Evolutionary conservation across 2,329 filamentous ascomycete genomes (phyloP).

Genomic region (Huntiella decipiens): DNA sequence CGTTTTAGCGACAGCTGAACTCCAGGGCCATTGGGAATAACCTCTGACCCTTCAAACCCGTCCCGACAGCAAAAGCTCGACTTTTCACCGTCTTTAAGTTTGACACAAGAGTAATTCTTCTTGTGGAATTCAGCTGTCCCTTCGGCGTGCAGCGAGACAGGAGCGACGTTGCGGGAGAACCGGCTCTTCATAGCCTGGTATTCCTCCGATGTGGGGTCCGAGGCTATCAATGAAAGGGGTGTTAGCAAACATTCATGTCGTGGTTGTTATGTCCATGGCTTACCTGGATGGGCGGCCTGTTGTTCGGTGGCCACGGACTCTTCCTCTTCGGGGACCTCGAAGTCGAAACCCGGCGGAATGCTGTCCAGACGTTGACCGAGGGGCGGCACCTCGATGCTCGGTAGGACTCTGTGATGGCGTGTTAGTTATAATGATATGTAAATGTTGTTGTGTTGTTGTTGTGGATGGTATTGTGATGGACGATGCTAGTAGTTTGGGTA

Average conservation of each 20-base stretch:
- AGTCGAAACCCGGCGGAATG: too few relatives aligned
- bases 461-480: too few relatives aligned
- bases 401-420: too few relatives aligned
- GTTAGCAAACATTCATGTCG: neutral
- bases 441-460: too few relatives aligned
- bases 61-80: constrained; percentile 6
- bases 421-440: too few relatives aligned
- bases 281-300: too few relatives aligned
- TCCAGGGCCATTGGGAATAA: constrained; percentile 8
- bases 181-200: neutral
- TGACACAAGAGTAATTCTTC: neutral
- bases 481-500: too few relatives aligned
- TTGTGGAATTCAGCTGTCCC: neutral
- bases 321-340: too few relatives aligned
- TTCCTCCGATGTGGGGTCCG: neutral
- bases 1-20: constrained; percentile 8
- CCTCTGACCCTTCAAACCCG: constrained; percentile 9
- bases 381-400: too few relatives aligned
- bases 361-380: too few relatives aligned
- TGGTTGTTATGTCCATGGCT: too few relatives aligned
- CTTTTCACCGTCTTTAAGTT: neutral
- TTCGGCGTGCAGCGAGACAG: neutral
- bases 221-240: neutral
- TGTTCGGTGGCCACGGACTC: too few relatives aligned
- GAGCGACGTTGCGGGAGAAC: neutral